Percentiles rank a stretch among this genome's conserved stretches.
phyloP scores from a whole-genome alignment of 805 yeast species.

The Cyberlindnera euphorbiae region DNA sequence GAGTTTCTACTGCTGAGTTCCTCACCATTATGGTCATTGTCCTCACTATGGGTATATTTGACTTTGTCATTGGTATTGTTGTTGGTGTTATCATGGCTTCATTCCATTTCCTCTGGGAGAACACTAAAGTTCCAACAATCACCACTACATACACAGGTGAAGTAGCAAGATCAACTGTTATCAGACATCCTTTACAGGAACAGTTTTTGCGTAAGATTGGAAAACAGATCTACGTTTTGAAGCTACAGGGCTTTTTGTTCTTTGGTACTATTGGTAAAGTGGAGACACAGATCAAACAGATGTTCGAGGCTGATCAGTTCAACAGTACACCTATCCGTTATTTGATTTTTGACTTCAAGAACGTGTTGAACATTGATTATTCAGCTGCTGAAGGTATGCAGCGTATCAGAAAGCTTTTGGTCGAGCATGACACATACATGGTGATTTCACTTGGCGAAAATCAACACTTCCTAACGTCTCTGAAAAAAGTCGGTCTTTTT shows the following conservation, averaged over 20 bases:
- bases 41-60: slow-evolving; percentile 92
- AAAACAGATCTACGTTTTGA: slow-evolving; percentile 81
- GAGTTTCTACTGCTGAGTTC: slow-evolving; percentile 73
- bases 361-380: slow-evolving; percentile 78
- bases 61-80: slow-evolving; percentile 88
- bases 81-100: slow-evolving; percentile 91
- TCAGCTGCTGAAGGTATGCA: slow-evolving; percentile 96
- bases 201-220: slow-evolving; percentile 83
- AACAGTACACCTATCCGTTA: slow-evolving; percentile 61
- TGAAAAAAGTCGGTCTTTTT: slow-evolving; percentile 76
- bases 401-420: slow-evolving; percentile 73
- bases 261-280: slow-evolving; percentile 95
- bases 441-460: slow-evolving; percentile 74
- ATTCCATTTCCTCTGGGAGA: slow-evolving; percentile 90
- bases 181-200: slow-evolving; percentile 85
- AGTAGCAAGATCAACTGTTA: slow-evolving; percentile 86
- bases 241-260: slow-evolving; percentile 83
- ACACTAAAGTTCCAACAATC: slow-evolving; percentile 78
- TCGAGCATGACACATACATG: slow-evolving; percentile 63
- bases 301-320: slow-evolving; percentile 46
- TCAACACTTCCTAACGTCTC: slow-evolving; percentile 61
- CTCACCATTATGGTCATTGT: slow-evolving; percentile 80
- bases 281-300: slow-evolving; percentile 64
- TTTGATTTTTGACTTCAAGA: slow-evolving; percentile 78
- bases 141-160: slow-evolving; percentile 80